phyloP scores from a whole-genome alignment of 2,329 filamentous ascomycete genomes.

The Arachnomyces sp. region DNA sequence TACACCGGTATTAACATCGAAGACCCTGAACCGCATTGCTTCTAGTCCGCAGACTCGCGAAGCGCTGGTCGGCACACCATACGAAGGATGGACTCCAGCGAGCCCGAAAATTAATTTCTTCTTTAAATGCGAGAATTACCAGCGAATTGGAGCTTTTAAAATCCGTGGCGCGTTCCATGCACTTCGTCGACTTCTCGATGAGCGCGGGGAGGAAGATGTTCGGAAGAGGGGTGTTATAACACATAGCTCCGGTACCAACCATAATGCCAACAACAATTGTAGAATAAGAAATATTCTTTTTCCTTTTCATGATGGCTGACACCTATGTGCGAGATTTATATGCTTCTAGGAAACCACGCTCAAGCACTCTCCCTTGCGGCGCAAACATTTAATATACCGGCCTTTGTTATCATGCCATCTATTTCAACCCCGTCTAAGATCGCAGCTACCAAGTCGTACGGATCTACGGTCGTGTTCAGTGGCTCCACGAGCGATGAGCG shows the following conservation, averaged over 20 bases:
- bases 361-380: conserved; percentile 87
- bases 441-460: conserved; percentile 69
- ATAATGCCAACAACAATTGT: neutral
- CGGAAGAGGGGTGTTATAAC: conserved; percentile 69
- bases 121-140: conserved; percentile 95
- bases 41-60: conserved; percentile 57
- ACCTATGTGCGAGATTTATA: no score
- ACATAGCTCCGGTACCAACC: conserved; percentile 68
- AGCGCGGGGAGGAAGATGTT: conserved; percentile 56
- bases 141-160: conserved; percentile 89
- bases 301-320: no score
- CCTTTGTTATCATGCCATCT: conserved; percentile 86
- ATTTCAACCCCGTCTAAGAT: conserved; percentile 83
- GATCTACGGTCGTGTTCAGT: conserved; percentile 70
- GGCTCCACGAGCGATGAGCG: conserved; percentile 74
- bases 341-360: conserved; percentile 72
- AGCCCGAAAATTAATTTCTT: conserved; percentile 64
- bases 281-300: neutral
- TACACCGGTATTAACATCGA: conserved; percentile 76
- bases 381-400: conserved; percentile 61
- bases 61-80: conserved; percentile 50
- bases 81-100: conserved; percentile 51
- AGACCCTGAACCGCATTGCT: conserved; percentile 65
- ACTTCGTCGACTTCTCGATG: conserved; percentile 58
- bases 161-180: conserved; percentile 85